Percentiles rank a stretch among this genome's conserved stretches.
These are phyloP conservation scores for Verticillium nonalfalfae DNA, from an alignment of 2,329 filamentous ascomycete genomes.

Conservation along the genomic window DNA sequence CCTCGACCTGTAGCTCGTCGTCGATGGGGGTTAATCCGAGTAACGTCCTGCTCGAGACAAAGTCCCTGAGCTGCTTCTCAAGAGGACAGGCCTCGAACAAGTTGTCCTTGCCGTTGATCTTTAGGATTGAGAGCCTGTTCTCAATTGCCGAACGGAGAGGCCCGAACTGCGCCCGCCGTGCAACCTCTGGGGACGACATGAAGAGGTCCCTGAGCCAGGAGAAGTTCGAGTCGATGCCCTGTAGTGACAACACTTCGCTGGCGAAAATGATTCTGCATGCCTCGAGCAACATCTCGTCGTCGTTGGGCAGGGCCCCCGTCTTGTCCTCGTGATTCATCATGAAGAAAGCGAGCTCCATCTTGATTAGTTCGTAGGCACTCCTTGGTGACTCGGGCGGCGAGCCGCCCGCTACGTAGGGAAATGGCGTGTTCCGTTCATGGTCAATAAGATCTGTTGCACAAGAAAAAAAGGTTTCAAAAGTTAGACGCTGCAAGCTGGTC, in stretches of 20 bases:
- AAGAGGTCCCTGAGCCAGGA: conserved; percentile 56
- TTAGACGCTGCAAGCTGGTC: conserved; percentile 32
- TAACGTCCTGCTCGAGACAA: conserved; percentile 41
- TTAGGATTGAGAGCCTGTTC: conserved; percentile 39
- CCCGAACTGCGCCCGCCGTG: conserved; percentile 38
- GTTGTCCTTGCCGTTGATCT: conserved; percentile 52
- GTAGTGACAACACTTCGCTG: conserved; percentile 39
- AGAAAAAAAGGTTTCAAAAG: conserved; percentile 20
- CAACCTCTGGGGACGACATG: conserved; percentile 37
- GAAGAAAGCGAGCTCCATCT: conserved; percentile 50
- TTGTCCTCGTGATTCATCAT: conserved; percentile 35
- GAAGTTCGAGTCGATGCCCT: conserved; percentile 27
- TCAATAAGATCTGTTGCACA: conserved; percentile 52
- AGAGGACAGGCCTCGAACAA: conserved; percentile 52
- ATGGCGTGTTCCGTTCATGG: conserved; percentile 50
- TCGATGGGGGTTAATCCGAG: conserved; percentile 55
- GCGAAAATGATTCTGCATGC: conserved; percentile 53
- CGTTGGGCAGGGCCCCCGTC: conserved; percentile 33
- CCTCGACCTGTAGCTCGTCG: conserved; percentile 52
- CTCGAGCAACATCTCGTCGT: conserved; percentile 49
- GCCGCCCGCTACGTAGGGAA: conserved; percentile 44
- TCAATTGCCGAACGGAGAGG: conserved; percentile 39
- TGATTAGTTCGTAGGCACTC: conserved; percentile 57
- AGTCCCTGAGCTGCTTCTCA: conserved; percentile 47
- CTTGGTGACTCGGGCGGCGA: conserved; percentile 38